phyloP scores from a whole-genome alignment of 371 early-diverging fungal species.

The Sporodiniella umbellata region DNA sequence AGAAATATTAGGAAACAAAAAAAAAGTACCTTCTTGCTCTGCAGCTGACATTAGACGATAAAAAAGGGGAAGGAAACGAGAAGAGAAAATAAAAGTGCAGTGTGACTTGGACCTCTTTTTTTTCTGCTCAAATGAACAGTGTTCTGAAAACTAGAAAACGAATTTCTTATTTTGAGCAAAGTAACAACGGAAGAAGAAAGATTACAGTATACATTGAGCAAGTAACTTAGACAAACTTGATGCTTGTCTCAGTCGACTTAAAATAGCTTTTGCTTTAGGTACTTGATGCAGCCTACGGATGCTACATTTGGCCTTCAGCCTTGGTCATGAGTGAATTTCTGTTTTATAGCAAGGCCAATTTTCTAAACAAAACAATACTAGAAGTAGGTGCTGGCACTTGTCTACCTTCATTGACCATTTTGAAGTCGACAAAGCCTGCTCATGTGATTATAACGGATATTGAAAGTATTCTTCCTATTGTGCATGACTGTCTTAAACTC shows the following conservation, averaged over 20 bases:
- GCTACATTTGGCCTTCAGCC: conserved; percentile 59
- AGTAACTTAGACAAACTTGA: not conserved
- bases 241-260: not conserved
- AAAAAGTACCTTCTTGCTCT: conserved; percentile 5
- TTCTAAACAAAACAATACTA: conserved; percentile 22
- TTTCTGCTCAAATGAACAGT: not conserved
- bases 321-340: conserved; percentile 51
- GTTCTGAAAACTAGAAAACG: conserved; percentile 5
- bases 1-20: not conserved
- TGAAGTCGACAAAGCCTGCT: conserved; percentile 13
- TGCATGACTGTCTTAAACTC: conserved; percentile 27
- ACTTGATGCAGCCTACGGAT: conserved; percentile 52
- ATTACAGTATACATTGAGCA: conserved; percentile 2
- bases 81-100: not conserved
- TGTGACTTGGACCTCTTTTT: not conserved
- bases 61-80: too few species aligned
- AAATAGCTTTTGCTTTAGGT: conserved; percentile 18
- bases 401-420: conserved; percentile 48
- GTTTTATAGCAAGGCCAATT: conserved; percentile 24
- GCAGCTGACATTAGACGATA: conserved; percentile 1
- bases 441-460: conserved; percentile 42
- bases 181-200: not conserved
- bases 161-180: conserved; percentile 1
- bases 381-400: conserved; percentile 56
- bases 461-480: conserved; percentile 35